A percentile compares a stretch with the other conserved stretches of the same genome.
These are phyloP conservation scores for Phytophthora meadii DNA, from an alignment of 352 stramenopile species.

Conservation along the genomic window DNA sequence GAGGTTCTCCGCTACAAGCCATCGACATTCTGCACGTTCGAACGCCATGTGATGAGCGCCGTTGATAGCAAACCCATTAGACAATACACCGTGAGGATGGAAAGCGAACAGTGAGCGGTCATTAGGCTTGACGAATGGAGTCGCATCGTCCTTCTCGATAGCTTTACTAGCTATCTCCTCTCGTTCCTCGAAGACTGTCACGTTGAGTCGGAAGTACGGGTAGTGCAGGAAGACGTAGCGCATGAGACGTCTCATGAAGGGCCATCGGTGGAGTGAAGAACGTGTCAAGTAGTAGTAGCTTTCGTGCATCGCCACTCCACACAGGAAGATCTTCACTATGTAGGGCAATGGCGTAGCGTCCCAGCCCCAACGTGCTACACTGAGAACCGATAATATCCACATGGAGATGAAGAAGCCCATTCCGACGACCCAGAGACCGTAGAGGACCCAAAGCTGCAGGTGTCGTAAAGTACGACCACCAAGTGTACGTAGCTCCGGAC, in stretches of 20 bases:
- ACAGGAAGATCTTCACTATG: conserved; percentile 33
- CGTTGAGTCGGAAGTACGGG: conserved; percentile 59
- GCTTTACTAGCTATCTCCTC: conserved; percentile 69
- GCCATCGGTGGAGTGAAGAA: conserved; percentile 43
- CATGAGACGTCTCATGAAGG: conserved; percentile 41
- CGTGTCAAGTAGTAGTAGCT: conserved; percentile 43
- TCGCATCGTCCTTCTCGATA: conserved; percentile 26
- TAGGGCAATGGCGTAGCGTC: conserved; percentile 18
- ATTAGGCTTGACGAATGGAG: conserved; percentile 10
- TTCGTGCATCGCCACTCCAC: conserved; percentile 46
- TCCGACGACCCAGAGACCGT: conserved; percentile 39
- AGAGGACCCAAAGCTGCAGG: conserved; percentile 33
- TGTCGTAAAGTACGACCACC: conserved; percentile 38
- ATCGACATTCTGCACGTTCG: conserved; percentile 49
- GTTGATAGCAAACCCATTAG: conserved; percentile 59
- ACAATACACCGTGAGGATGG: conserved; percentile 71
- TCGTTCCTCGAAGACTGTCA: conserved; percentile 51
- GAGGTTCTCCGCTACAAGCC: conserved; percentile 74
- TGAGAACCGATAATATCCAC: conserved; percentile 22
- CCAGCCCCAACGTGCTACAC: conserved; percentile 4
- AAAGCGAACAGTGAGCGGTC: conserved; percentile 45
- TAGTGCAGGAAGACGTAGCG: conserved; percentile 57
- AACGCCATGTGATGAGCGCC: conserved; percentile 59
- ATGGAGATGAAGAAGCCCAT: conserved; percentile 38
- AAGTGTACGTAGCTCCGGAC: conserved; percentile 39